Base-by-base conservation (phyloP, 306 rosid species). In the Sicyos edulis region DNA sequence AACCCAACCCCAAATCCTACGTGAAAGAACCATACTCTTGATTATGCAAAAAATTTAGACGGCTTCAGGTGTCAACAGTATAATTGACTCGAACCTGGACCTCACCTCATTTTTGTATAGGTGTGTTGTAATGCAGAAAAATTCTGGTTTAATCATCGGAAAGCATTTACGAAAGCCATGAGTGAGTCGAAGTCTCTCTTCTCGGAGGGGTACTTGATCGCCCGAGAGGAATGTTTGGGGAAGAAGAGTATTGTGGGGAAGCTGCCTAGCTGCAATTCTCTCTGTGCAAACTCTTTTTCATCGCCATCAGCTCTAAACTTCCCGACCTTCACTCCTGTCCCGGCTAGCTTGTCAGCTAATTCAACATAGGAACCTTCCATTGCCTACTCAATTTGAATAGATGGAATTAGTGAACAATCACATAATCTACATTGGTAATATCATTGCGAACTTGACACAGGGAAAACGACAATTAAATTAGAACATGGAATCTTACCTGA, bases 291-390 rank as follows among this genome's bases (percentile, higher is more conserved):
- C 77, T 87, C 97, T 73, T 92, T 89, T 29, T 92, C 88, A 5
- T 87, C 95, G 29, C 87, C 96, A 72, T 92, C 97, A 2, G 95
- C 97, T 75, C 87, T 89, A 82, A 92, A 92, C 71, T 92, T 92
- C 4, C 92, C 97, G 53, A 88, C 90, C 82, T 87, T 92, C 53
- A 89, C 86, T 14, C 89, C 89, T 15, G 81, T 80, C 17, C 87
- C 96, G 10, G 68, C 89, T 75, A 92, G 76, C 79, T 80, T 81
- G 67, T 87, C 87, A n/a, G 96, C 97, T 81, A 92, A 77, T 34
- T 89, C 95, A 24, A 81, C 85, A 44, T 79, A 89, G 37, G 96
- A 85, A 34, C 68, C 92, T 78, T 92, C 97, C 96, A 92, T 92
- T 42, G 80, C 97, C 88, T 86, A 79, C 69, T 61, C 70, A 20